Conservation (phyloP, 2,329 filamentous ascomycete genomes). For the Huntiella bhutanensis region DNA sequence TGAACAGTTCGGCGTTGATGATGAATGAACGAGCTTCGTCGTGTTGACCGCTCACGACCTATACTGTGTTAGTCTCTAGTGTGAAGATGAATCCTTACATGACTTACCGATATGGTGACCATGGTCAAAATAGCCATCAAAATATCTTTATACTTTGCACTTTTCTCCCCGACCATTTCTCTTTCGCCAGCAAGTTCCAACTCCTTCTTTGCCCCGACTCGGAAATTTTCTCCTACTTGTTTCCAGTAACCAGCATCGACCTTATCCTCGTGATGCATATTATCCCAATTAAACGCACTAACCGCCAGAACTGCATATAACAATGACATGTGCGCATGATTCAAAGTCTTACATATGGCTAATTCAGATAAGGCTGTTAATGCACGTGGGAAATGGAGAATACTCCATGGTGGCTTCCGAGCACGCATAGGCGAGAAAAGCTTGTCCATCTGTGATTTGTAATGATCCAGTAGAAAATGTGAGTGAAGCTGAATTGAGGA, state of each 20-base stretch:
- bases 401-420: slow-evolving; percentile 23
- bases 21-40: slow-evolving; percentile 20
- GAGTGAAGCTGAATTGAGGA: slow-evolving; percentile 2
- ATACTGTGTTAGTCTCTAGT: background rate
- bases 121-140: slow-evolving; percentile 24
- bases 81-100: no score
- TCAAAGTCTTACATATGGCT: slow-evolving; percentile 19
- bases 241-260: slow-evolving; percentile 1
- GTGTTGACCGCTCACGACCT: slow-evolving; percentile 17
- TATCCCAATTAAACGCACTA: slow-evolving; percentile 21
- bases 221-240: slow-evolving; percentile 17
- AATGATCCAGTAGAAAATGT: slow-evolving; percentile 20
- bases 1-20: slow-evolving; percentile 25
- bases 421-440: slow-evolving; percentile 21
- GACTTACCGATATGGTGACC: slow-evolving; percentile 18
- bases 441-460: slow-evolving; percentile 19
- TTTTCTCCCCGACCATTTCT: slow-evolving; percentile 18
- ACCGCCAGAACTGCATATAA: slow-evolving; percentile 22
- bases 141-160: slow-evolving; percentile 23
- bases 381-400: slow-evolving; percentile 21
- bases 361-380: slow-evolving; percentile 20
- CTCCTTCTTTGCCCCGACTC: slow-evolving; percentile 17
- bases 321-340: slow-evolving; percentile 19
- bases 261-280: slow-evolving; percentile 14
- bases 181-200: slow-evolving; percentile 17